Conservation (phyloP, 2,329 filamentous ascomycete species). For the Podosphaera aphanis region DNA sequence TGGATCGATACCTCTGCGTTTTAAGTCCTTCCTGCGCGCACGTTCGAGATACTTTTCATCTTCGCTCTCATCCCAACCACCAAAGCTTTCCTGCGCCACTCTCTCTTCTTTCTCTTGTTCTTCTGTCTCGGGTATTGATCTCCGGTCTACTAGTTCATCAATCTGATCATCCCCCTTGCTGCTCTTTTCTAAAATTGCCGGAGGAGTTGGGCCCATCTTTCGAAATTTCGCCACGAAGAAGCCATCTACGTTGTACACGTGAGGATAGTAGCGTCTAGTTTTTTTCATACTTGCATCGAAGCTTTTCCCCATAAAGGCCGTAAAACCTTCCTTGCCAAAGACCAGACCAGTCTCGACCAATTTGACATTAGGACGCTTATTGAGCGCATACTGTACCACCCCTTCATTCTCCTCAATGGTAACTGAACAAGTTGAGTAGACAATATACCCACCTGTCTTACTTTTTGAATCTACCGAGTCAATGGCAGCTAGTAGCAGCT, state of each 20-base stretch:
- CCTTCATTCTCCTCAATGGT: slow-evolving; percentile 85
- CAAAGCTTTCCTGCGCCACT: slow-evolving; percentile 32
- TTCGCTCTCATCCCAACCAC: slow-evolving; percentile 50
- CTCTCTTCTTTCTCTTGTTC: slow-evolving; percentile 10
- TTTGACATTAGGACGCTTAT: slow-evolving; percentile 76
- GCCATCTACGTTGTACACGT: slow-evolving; percentile 85
- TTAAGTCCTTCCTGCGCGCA: slow-evolving; percentile 14
- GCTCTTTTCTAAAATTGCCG: slow-evolving; percentile 17
- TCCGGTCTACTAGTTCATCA: slow-evolving; percentile 37
- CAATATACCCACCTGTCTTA: slow-evolving; percentile 83
- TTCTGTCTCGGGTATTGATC: slow-evolving; percentile 23
- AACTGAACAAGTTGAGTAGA: slow-evolving; percentile 91
- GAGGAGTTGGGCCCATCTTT: slow-evolving; percentile 55
- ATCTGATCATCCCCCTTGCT: slow-evolving; percentile 7
- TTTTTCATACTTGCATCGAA: slow-evolving; percentile 71
- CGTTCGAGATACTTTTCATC: slow-evolving; percentile 49
- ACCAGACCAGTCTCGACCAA: slow-evolving; percentile 76
- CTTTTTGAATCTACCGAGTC: slow-evolving; percentile 80
- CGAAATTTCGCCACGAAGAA: slow-evolving; percentile 98
- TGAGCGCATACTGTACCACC: slow-evolving; percentile 81
- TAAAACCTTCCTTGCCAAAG: slow-evolving; percentile 87
- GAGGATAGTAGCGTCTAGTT: slow-evolving; percentile 70
- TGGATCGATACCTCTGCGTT: background rate
- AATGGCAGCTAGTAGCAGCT: slow-evolving; percentile 76
- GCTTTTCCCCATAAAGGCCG: slow-evolving; percentile 68